Evolutionary conservation across 495 filamentous ascomycete species (phyloP), one percentile per base, ranked within the genome.

Genomic region (Penicillium turbatum): DNA sequence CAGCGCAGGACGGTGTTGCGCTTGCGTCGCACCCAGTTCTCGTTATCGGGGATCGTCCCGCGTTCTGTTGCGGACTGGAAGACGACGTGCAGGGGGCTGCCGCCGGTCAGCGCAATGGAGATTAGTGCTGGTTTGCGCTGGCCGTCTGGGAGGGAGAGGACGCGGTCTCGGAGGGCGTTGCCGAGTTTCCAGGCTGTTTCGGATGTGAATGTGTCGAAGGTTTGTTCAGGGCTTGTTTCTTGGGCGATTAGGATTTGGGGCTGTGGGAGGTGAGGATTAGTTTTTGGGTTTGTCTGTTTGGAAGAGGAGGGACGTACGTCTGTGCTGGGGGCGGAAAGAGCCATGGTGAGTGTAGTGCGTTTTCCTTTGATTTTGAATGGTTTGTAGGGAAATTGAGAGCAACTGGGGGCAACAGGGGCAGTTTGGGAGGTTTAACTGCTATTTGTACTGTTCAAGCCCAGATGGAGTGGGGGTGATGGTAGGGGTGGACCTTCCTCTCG

Each of bases 1-100:
- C 79, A 90, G n/a, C 87, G 74, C 55, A 89, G 60, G 15, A 90
- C 88, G 1, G 86, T 86, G 51, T 78, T 82, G 37, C 76, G 75
- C 71, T 88, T 89, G 44, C 85, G 71, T 6, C 74, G 71, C 62
- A 82, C 79, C 74, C 81, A 82, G 47, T 73, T 73, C 57, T 82
- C 82, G 55, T 85, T 83, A 59, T 89, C 86, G 0, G 81, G 78
- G 21, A 72, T 59, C 0, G 82, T 83, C 32, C 86, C 84, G 8
- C 75, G 65, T 39, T 81, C 72, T 12, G 75, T 74, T 46, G 74
- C 74, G 69, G 78, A 51, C 54, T 86, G 81, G 75, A 88, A 86
- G 34, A 86, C 69, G 6, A 82, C 69, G 56, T 87, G 85, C 0
- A 61, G 65, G 2, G 61, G 51, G 0, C 46, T 44, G 26, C 70